Base-by-base conservation (phyloP, 108 stramenopile species). In the Fragilaria radians region DNA sequence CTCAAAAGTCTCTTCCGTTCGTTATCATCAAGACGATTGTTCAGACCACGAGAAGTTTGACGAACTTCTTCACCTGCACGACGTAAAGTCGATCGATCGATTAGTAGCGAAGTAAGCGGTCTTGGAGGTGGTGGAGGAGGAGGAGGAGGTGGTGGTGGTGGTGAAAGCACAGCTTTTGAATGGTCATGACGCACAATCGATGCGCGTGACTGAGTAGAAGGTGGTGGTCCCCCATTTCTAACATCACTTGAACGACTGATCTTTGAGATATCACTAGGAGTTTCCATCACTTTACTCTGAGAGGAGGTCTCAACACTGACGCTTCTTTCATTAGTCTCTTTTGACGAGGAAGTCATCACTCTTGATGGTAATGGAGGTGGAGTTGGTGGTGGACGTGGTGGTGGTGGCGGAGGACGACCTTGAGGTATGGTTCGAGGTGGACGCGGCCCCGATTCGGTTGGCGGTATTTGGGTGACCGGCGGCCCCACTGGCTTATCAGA, bases 1-100 rank as follows among this genome's bases (percentile, higher is more conserved):
- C 64, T 61, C 18, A 74, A 61, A 5, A 79, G 42, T 52, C 61
- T 57, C 27, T 42, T 48, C 2, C 72, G 66, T 28, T 60, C 59
- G 25, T 60, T 47, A 5, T 24, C 34, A 31, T 59, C 57, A 25
- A 33, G 14, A 32, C 32, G 26, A 5, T 21, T 33, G 3, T 31
- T 42, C 17, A n/a, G 18, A 11, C 36, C 22, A 17, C 45, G 29
- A 29, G 31, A 21, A 3, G n/a, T 31, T 11, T 32, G 19, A 17
- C n/a, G 22, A n/a, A 55, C 32, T 24, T 59, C 59, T 47, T 57
- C 62, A 14, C 61, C 60, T 17, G 45, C 57, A 31, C 50, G 53
- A 17, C 52, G 52, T 25, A 70, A 25, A 24, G 7, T 25, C 50
- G 50, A 51, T 51, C 50, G 50, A 25, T 51, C 50, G 7, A 25